A percentile compares a stretch with the other conserved stretches of the same genome.
phyloP scores from a whole-genome alignment of 257 asterid genomes.

The Ilex asprella region DNA sequence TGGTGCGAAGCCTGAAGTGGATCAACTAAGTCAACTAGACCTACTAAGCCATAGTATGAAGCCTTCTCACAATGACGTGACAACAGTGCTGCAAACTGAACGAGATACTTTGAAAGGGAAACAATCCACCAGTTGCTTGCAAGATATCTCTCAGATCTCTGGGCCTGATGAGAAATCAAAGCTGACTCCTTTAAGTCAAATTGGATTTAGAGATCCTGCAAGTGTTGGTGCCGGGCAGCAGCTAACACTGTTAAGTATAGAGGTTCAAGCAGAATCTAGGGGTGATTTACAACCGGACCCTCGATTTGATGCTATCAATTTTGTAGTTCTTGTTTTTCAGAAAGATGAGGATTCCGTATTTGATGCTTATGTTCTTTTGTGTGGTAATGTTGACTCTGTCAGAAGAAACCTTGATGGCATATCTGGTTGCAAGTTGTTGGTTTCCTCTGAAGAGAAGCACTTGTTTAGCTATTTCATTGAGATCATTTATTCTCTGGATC shows the following conservation, averaged over 20 bases:
- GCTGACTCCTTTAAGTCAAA: constrained; percentile 85
- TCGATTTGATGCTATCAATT: constrained; percentile 77
- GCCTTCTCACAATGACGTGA: constrained; percentile 20
- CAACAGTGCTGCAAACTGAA: constrained; percentile 12
- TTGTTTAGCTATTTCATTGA: constrained; percentile 52
- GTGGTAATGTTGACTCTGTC: constrained; percentile 29
- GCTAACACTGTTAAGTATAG: constrained; percentile 75
- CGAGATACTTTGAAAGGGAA: constrained; percentile 21
- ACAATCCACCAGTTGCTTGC: constrained; percentile 32
- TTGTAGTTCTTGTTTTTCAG: constrained; percentile 65
- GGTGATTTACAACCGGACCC: constrained; percentile 94
- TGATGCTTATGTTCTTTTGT: constrained; percentile 56
- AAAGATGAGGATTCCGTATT: constrained; percentile 51
- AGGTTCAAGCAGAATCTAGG: constrained; percentile 84
- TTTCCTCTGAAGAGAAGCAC: constrained; percentile 53
- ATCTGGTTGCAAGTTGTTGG: constrained; percentile 41
- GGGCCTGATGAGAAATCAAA: constrained; percentile 67
- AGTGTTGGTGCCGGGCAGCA: constrained; percentile 88
- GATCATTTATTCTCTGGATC: constrained; percentile 54
- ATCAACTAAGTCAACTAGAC: constrained; percentile 18
- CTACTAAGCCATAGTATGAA: constrained; percentile 25
- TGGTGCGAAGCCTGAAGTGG: constrained; percentile 17
- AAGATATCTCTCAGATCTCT: constrained; percentile 75
- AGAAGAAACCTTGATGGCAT: constrained; percentile 58
- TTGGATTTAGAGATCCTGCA: constrained; percentile 87